Conservation (phyloP, 2,329 filamentous ascomycete species). For the Metarhizium brunneum region DNA sequence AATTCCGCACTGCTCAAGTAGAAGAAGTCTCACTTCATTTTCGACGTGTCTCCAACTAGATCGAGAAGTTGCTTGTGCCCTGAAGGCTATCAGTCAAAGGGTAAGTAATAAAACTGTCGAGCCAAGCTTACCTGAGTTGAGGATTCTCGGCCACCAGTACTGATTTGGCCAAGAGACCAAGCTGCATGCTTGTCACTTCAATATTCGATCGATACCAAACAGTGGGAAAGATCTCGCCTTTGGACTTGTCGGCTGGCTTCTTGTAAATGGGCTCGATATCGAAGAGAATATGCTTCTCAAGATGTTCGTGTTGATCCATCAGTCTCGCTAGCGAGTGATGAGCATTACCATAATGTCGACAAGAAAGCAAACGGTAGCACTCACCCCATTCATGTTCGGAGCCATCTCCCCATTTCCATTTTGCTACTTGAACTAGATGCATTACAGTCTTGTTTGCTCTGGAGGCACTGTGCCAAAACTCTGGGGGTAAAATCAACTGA, state of each 20-base stretch:
- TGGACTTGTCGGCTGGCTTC: conserved; percentile 23
- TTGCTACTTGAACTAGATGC: conserved; percentile 30
- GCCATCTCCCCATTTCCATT: conserved; percentile 30
- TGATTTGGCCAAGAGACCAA: conserved; percentile 29
- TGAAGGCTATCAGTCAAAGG: not conserved
- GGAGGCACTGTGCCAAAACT: conserved; percentile 24
- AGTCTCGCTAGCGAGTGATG: conserved; percentile 18
- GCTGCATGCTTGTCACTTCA: conserved; percentile 30
- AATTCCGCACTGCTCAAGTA: conserved; percentile 30
- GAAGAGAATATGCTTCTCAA: conserved; percentile 23
- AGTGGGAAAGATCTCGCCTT: conserved; percentile 29
- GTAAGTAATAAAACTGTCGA: too few relatives aligned
- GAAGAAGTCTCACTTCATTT: conserved; percentile 26
- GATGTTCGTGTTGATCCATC: conserved; percentile 24
- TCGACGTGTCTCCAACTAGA: conserved; percentile 26
- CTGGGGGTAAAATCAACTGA: conserved; percentile 24
- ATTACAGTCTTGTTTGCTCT: conserved; percentile 30
- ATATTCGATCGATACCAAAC: conserved; percentile 30
- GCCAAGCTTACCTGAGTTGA: conserved; percentile 19
- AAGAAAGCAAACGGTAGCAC: conserved; percentile 6
- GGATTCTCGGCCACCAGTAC: conserved; percentile 31
- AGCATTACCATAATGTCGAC: not conserved
- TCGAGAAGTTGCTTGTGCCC: conserved; percentile 14
- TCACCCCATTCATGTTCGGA: conserved; percentile 27
- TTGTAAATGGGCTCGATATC: conserved; percentile 25